Evolutionary conservation across 352 stramenopile species (phyloP).

Genomic region (Phytophthora palmivora): DNA sequence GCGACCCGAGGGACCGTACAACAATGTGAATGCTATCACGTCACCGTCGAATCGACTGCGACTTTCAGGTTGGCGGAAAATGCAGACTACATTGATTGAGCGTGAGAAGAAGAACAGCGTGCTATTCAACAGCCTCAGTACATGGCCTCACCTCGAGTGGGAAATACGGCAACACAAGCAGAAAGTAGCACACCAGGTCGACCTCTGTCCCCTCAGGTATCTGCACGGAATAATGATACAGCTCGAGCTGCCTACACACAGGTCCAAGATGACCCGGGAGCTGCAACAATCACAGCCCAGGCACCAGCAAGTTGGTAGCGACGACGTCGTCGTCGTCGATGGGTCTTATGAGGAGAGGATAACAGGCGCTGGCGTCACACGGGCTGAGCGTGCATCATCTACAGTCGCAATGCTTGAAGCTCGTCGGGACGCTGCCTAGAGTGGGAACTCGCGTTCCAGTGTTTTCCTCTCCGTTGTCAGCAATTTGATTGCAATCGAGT

Average conservation of each 20-base stretch:
- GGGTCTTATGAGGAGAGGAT: slow-evolving; percentile 29
- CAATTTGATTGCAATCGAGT: slow-evolving; percentile 9
- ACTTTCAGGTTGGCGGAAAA: slow-evolving; percentile 65
- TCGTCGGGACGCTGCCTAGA: slow-evolving; percentile 23
- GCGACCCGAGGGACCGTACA: slow-evolving; percentile 62
- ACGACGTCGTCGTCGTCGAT: slow-evolving; percentile 23
- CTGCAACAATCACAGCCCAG: slow-evolving; percentile 1
- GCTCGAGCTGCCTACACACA: slow-evolving; percentile 22
- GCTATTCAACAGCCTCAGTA: slow-evolving; percentile 33
- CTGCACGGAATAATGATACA: slow-evolving; percentile 18
- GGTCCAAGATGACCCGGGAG: slow-evolving; percentile 15
- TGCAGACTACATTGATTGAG: slow-evolving; percentile 65
- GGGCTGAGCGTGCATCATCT: slow-evolving; percentile 16
- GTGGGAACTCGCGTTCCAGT: not conserved
- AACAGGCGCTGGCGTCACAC: slow-evolving; percentile 10
- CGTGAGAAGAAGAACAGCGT: slow-evolving; percentile 60
- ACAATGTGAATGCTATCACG: slow-evolving; percentile 74
- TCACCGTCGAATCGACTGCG: slow-evolving; percentile 71
- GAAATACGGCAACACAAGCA: slow-evolving; percentile 6
- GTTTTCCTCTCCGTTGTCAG: slow-evolving; percentile 11
- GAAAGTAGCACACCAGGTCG: slow-evolving; percentile 11
- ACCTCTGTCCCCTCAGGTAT: slow-evolving; percentile 9
- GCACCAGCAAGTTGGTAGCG: slow-evolving; percentile 13
- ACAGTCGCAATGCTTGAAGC: slow-evolving; percentile 32
- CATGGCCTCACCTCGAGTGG: slow-evolving; percentile 30